These are phyloP conservation scores for Neckera pumila DNA, from an alignment of 225 moss, liverwort and hornwort genomes.

Conservation along the genomic window DNA sequence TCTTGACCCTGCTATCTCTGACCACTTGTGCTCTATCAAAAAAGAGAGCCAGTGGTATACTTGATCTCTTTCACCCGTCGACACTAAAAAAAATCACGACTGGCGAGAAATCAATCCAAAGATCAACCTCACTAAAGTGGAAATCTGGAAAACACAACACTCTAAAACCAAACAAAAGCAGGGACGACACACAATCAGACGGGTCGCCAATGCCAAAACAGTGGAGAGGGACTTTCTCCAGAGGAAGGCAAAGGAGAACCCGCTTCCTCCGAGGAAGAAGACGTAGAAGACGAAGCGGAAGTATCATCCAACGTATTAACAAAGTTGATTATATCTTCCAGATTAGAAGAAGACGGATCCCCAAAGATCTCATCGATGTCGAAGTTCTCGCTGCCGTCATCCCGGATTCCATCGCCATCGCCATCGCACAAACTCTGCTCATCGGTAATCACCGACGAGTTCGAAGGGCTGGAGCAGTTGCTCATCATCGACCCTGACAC, in stretches of 20 bases:
- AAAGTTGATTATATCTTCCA: background rate
- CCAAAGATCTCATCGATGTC: background rate
- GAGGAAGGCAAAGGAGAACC: background rate
- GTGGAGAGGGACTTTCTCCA: background rate
- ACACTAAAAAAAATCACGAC: background rate
- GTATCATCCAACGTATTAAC: background rate
- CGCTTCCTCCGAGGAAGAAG: background rate
- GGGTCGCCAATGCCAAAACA: background rate
- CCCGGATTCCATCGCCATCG: background rate
- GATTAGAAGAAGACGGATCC: background rate
- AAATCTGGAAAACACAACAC: background rate
- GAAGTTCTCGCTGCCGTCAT: background rate
- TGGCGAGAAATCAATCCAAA: background rate
- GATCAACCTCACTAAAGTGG: background rate
- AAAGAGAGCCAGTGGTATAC: background rate
- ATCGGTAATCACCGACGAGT: constrained; percentile 5
- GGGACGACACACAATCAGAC: background rate
- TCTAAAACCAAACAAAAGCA: background rate
- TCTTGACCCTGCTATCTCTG: background rate
- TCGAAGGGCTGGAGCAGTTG: constrained; percentile 19
- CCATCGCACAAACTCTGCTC: constrained; percentile 3
- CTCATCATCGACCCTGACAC: background rate
- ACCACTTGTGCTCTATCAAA: constrained; percentile 12
- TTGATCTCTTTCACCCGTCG: background rate
- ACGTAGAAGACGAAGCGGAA: background rate